A percentile compares a stretch with the other conserved stretches of the same genome.
phyloP scores from a whole-genome alignment of 176 grass and related monocot genomes.

The Rhipidocladum racemiflorum region DNA sequence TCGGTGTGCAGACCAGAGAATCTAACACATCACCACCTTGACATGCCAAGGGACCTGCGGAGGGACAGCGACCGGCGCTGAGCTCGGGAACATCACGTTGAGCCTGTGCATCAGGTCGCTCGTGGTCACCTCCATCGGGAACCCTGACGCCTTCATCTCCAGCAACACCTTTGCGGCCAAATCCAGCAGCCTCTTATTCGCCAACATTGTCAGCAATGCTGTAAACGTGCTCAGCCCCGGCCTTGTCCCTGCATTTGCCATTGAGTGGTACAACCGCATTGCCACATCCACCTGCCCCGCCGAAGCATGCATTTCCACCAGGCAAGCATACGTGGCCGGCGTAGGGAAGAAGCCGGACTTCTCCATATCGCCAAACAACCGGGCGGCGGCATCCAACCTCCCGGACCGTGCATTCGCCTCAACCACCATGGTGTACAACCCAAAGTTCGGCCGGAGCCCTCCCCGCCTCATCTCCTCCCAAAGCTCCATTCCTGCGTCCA shows the following conservation, averaged over 20 bases:
- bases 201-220: conserved; percentile 67
- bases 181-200: conserved; percentile 79
- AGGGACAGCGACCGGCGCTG: conserved; percentile 60
- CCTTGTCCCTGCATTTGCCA: conserved; percentile 73
- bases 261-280: conserved; percentile 79
- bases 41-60: conserved; percentile 54
- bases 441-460: conserved; percentile 73
- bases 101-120: conserved; percentile 97
- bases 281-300: conserved; percentile 73
- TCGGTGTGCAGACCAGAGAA: not conserved
- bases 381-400: conserved; percentile 44
- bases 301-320: conserved; percentile 88
- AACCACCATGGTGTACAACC: conserved; percentile 78
- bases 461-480: conserved; percentile 73
- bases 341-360: conserved; percentile 94
- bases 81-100: conserved; percentile 89
- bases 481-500: conserved; percentile 80
- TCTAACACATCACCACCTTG: conserved; percentile 34
- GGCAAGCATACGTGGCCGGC: conserved; percentile 68
- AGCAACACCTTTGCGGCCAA: conserved; percentile 81
- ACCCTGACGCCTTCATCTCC: conserved; percentile 93
- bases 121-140: conserved; percentile 67
- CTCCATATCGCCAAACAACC: conserved; percentile 87
- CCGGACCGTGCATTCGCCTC: conserved; percentile 88
- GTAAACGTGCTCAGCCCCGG: conserved; percentile 86